Conservation (phyloP, 768 basidiomycete genomes). For the Rhizopogon roseolus region DNA sequence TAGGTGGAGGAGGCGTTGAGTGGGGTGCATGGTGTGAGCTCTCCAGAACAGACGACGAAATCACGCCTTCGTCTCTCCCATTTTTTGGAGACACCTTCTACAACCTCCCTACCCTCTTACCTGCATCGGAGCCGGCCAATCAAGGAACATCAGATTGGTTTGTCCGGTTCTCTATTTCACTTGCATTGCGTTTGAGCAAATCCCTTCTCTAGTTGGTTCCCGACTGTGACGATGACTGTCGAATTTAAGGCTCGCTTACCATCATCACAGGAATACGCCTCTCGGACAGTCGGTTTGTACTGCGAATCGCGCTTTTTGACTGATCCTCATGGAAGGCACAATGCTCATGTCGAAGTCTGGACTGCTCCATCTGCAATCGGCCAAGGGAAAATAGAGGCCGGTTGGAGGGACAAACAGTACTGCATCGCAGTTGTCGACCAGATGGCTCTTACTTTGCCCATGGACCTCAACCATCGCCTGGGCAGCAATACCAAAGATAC, state of each 20-base stretch:
- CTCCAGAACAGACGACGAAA: conserved; percentile 39
- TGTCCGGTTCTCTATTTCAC: not conserved
- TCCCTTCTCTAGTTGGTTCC: conserved; percentile 45
- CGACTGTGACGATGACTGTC: conserved; percentile 55
- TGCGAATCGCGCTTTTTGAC: conserved; percentile 47
- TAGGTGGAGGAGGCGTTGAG: conserved; percentile 51
- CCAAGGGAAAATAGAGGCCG: conserved; percentile 33
- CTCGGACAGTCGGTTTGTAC: conserved; percentile 55
- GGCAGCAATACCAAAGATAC: conserved; percentile 4
- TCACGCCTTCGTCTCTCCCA: conserved; percentile 45
- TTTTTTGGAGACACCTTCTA: conserved; percentile 54
- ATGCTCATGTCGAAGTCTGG: conserved; percentile 60
- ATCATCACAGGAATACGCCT: conserved; percentile 34
- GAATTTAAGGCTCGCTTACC: conserved; percentile 65
- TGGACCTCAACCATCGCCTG: conserved; percentile 21
- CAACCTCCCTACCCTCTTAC: conserved; percentile 43
- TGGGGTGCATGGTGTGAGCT: conserved; percentile 54
- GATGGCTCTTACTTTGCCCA: conserved; percentile 45
- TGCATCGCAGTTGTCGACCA: conserved; percentile 61
- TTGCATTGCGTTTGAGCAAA: not conserved
- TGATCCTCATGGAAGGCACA: conserved; percentile 53
- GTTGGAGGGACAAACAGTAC: conserved; percentile 61
- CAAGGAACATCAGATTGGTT: conserved; percentile 7
- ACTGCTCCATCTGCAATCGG: conserved; percentile 55
- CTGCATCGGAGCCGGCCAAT: conserved; percentile 38